These are phyloP conservation scores for Didymosphaeria variabile DNA, from an alignment of 2,329 filamentous ascomycete species.

Conservation along the genomic window DNA sequence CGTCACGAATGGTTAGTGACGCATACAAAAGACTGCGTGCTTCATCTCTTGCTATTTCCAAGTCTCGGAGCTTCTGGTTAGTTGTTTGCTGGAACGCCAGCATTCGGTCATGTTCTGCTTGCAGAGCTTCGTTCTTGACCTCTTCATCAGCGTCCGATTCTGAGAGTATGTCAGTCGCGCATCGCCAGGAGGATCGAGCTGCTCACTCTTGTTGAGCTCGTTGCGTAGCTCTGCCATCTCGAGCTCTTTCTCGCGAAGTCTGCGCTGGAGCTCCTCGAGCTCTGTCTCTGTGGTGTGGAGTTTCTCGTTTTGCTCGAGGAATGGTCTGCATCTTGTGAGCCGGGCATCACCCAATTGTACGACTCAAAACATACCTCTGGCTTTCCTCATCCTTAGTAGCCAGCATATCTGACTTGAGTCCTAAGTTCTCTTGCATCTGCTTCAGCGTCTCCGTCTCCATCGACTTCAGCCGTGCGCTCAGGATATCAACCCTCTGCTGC, in stretches of 20 bases:
- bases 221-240: constrained; percentile 48
- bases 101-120: constrained; percentile 48
- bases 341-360: not conserved
- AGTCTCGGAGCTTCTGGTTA: constrained; percentile 44
- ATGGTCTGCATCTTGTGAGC: constrained; percentile 32
- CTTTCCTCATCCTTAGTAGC: constrained; percentile 45
- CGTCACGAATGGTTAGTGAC: constrained; percentile 43
- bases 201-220: constrained; percentile 46
- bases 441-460: constrained; percentile 53
- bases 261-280: constrained; percentile 45
- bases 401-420: constrained; percentile 49
- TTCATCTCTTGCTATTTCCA: constrained; percentile 48
- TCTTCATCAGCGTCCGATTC: constrained; percentile 44
- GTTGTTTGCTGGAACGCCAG: constrained; percentile 45
- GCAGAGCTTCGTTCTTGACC: constrained; percentile 38
- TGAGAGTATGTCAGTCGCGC: constrained; percentile 16
- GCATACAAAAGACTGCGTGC: constrained; percentile 43
- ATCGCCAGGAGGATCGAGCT: too few species aligned
- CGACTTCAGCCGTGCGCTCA: constrained; percentile 46
- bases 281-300: constrained; percentile 47
- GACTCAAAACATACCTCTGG: constrained; percentile 32
- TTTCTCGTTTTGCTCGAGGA: constrained; percentile 51
- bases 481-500: constrained; percentile 52
- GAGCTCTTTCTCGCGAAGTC: constrained; percentile 46
- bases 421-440: constrained; percentile 53